Base-by-base conservation (phyloP, 805 yeast species). In the Zygosaccharomyces siamensis region DNA sequence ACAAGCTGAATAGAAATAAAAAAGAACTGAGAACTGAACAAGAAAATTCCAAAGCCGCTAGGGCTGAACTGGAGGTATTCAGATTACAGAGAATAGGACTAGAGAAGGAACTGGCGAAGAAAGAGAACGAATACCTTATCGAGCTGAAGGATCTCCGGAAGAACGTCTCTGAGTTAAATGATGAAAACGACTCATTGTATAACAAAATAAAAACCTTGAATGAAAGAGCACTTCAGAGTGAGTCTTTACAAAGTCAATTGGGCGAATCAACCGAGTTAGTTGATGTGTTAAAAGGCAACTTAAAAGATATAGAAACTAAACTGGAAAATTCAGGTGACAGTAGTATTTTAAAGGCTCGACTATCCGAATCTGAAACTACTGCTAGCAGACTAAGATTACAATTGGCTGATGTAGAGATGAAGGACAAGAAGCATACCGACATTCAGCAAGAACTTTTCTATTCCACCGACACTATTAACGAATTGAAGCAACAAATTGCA, bases 231-330 rank as follows among this genome's bases (percentile, higher is more conserved):
- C 67, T 85, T 38, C 88, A 85, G 59, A 69, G 78, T 2, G 90
- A 86, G 58, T 82, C 89, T 1, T 66, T 85, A 54, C 74, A 76
- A 53, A 75, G 84, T 0, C 82, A 86, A 21, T 72, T 87, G 55
- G 72, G 74, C 14, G 86, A 77, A 64, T 84, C 90, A 4, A 79
- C 83, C 57, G 73, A 75, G 51, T 76, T 81, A 2, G 80, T 86
- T 42, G 68, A 79, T n/a, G 81, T 76, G 56, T 71, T 85, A 52
- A 76, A 85, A 61, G 68, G 59, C 7, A 63, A 63, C 48, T 59
- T 63, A 20, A 38, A 53, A 20, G 59, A 59, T 43, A 38, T 64
- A 3, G 63, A 66, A 37, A 26, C 21, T n/a, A 44, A 26, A 26
- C 27, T 16, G 35, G 31, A 37, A 21, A 20, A 38, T 16, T 12